phyloP scores from a whole-genome alignment of 1,139 yeast genomes.

The Dujonia santamariae region DNA sequence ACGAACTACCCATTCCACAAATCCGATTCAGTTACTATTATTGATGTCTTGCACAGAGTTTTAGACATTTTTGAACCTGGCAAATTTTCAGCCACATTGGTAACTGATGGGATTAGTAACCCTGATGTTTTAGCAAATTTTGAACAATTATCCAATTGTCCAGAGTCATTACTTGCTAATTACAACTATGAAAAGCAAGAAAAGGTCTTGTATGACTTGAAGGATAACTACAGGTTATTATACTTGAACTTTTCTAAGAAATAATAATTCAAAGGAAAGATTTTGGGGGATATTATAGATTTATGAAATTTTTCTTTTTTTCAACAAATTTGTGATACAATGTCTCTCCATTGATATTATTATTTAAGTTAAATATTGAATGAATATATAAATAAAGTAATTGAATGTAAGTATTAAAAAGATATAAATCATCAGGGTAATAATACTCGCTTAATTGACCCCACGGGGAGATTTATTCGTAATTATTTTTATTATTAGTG shows the following conservation, averaged over 20 bases:
- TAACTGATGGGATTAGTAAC: slow-evolving; percentile 32
- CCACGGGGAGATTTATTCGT: too few relatives aligned
- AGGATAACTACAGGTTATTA: slow-evolving; percentile 43
- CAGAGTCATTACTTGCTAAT: slow-evolving; percentile 17
- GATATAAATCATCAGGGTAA: too few relatives aligned
- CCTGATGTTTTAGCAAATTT: slow-evolving; percentile 16
- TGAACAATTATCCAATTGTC: slow-evolving; percentile 30
- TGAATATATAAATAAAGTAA: too few relatives aligned
- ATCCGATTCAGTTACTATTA: slow-evolving; percentile 35
- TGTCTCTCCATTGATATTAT: background rate
- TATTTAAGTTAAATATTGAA: too few relatives aligned
- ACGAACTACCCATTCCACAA: slow-evolving; percentile 64
- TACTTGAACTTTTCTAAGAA: slow-evolving; percentile 43
- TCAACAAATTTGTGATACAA: background rate
- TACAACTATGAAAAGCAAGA: slow-evolving; percentile 62
- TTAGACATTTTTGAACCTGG: slow-evolving; percentile 70
- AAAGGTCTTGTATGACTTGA: slow-evolving; percentile 67
- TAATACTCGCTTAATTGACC: too few relatives aligned
- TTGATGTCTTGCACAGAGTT: slow-evolving; percentile 54
- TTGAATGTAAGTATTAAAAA: too few relatives aligned
- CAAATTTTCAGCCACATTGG: slow-evolving; percentile 71
- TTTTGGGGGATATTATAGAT: slow-evolving; percentile 12
- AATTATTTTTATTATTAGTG: too few relatives aligned
- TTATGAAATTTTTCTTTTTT: background rate
- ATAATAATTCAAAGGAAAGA: slow-evolving; percentile 4